Evolutionary conservation across 805 yeast species (phyloP), one percentile per base, ranked within the genome.

Genomic region (Torulaspora quercuum): DNA sequence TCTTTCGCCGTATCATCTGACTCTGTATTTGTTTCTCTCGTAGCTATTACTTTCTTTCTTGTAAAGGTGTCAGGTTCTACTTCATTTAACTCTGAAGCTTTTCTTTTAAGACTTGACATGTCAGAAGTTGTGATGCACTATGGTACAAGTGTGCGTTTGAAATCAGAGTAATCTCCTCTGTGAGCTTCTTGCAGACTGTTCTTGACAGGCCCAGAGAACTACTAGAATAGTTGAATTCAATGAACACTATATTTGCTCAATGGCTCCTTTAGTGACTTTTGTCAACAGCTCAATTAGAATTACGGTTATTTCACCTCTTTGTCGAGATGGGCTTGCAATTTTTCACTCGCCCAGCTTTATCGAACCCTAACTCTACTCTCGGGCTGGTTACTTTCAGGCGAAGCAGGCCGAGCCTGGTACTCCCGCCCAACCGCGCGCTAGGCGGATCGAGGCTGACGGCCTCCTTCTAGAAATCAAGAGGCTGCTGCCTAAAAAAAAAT

Each of bases 11-110:
- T 21, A 2, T 25, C 48, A 8, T n/a, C 25, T 16, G 22, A 12
- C 27, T 16, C 13, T 9, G 46, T 53, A 13, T 47, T 47, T 5
- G 48, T 62, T 3, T 55, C 64, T 7, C 52, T 64, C 12, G 50
- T 55, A 12, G 49, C 63, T 27, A 25, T 17, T 13, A 35, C 20
- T 16, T 35, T 39, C 30, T 39, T 40, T 23, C 19, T 38, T 21
- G 16, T 16, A 22, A 31, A 29, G 17, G 22, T 25, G 17, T 30
- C 32, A 8, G 35, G 30, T 14, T 24, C 39, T 28, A 34, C n/a
- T 14, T 42, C 46, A 21, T 35, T 35, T 11, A 43, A 29, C 25
- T 51, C 54, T 27, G 56, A 45, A 14, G 50, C 56, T 26, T 37
- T 36, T 45, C 51, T 51, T 42, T 52, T 52, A 29, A 50, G 35